Percentiles rank a stretch among this genome's conserved stretches.
Conservation (phyloP, 1,284 basidiomycete genomes). For the Marasmius sp. region DNA sequence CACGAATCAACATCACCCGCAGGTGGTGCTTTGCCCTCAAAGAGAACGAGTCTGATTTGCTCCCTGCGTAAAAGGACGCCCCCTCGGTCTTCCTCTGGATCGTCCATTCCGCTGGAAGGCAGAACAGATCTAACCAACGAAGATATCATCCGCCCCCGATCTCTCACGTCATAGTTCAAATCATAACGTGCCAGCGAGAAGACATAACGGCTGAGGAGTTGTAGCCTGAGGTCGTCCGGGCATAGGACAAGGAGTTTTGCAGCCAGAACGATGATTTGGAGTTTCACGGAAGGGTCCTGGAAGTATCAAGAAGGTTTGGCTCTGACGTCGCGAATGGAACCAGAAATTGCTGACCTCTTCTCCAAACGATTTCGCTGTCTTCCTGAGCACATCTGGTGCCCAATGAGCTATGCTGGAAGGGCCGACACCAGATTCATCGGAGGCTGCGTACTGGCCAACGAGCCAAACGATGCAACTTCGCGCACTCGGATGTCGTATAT, state of each 20-base stretch:
- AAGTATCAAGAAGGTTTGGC: not conserved
- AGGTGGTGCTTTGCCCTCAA: slow-evolving; percentile 65
- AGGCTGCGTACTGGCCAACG: slow-evolving; percentile 79
- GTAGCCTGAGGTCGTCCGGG: slow-evolving; percentile 52
- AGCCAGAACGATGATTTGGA: slow-evolving; percentile 81
- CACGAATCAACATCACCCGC: slow-evolving; percentile 36
- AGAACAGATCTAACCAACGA: slow-evolving; percentile 65
- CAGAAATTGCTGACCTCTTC: slow-evolving; percentile 54
- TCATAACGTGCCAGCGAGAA: slow-evolving; percentile 89
- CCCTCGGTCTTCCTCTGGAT: slow-evolving; percentile 43
- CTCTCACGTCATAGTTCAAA: slow-evolving; percentile 82
- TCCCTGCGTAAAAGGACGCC: slow-evolving; percentile 81
- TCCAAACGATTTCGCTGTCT: slow-evolving; percentile 70
- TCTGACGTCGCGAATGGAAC: not conserved
- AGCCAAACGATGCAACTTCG: slow-evolving; percentile 88
- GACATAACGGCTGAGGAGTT: slow-evolving; percentile 67
- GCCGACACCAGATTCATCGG: slow-evolving; percentile 26
- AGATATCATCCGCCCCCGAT: slow-evolving; percentile 80
- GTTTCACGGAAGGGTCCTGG: slow-evolving; percentile 68
- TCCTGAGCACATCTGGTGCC: slow-evolving; percentile 86
- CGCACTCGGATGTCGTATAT: slow-evolving; percentile 76
- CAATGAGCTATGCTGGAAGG: slow-evolving; percentile 51
- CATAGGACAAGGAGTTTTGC: slow-evolving; percentile 78
- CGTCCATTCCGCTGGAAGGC: slow-evolving; percentile 36
- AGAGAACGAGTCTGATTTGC: slow-evolving; percentile 78